phyloP scores from a whole-genome alignment of 2,329 filamentous ascomycete species.

The Sporothrix curviconia region DNA sequence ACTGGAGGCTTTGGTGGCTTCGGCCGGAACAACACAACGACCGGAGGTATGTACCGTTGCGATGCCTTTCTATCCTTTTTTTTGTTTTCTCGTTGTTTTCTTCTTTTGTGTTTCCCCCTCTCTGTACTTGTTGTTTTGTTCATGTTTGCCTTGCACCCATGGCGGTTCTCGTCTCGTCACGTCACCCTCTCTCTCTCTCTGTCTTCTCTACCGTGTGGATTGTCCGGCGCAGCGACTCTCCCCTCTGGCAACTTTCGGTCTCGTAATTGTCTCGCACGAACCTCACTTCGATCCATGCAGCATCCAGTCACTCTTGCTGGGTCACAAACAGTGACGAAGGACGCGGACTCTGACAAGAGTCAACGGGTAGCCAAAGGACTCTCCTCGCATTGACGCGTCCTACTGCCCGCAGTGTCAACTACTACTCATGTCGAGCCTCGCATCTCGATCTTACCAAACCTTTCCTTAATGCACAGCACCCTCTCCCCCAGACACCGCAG shows the following conservation, averaged over 20 bases:
- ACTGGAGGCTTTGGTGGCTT: conserved; percentile 52
- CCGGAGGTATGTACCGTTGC: conserved; percentile 42
- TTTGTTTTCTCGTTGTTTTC: neutral
- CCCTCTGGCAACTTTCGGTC: too few species aligned
- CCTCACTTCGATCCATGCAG: too few species aligned
- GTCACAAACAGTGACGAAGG: too few species aligned
- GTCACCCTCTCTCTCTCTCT: neutral
- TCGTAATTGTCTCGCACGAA: too few species aligned
- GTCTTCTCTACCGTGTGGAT: too few species aligned
- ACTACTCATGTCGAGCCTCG: neutral
- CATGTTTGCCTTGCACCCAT: neutral
- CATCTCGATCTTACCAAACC: neutral
- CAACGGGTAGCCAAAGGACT: too few species aligned
- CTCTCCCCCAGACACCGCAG: conserved; percentile 16
- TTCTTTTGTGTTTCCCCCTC: neutral
- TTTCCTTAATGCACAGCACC: neutral
- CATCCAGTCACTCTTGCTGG: too few species aligned
- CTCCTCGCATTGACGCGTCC: neutral
- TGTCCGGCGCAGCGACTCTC: too few species aligned
- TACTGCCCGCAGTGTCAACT: too few species aligned
- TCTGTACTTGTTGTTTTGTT: neutral
- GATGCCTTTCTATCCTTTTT: neutral
- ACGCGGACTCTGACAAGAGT: too few species aligned
- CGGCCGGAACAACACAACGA: conserved; percentile 36
- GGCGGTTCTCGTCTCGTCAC: too few species aligned